A percentile compares a stretch with the other conserved stretches of the same genome.
Evolutionary conservation across 2,329 filamentous ascomycete genomes (phyloP).

Genomic region (Cryphonectria naterciae): DNA sequence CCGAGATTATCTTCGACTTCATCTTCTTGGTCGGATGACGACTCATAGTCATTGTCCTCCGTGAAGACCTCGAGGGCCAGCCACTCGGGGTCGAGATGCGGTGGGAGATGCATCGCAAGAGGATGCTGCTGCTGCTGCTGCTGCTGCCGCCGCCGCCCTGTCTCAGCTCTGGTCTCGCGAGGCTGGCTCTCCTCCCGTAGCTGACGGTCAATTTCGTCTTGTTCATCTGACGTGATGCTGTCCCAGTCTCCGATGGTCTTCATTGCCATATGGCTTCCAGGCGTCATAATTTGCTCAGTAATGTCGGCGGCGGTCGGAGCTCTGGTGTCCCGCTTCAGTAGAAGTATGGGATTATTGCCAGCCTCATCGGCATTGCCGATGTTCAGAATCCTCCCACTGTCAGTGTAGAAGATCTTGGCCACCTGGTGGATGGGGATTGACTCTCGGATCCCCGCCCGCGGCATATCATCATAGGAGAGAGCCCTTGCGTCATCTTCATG

Average conservation of each 20-base stretch:
- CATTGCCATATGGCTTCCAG: background rate
- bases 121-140: constrained; percentile 27
- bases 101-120: constrained; percentile 63
- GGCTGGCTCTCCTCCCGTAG: constrained; percentile 43
- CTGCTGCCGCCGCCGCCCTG: background rate
- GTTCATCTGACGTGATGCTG: constrained; percentile 38
- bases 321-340: constrained; percentile 73
- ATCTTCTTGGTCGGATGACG: constrained; percentile 40
- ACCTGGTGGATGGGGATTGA: constrained; percentile 62
- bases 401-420: constrained; percentile 91
- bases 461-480: constrained; percentile 46
- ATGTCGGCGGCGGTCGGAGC: constrained; percentile 60
- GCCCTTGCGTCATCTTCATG: constrained; percentile 46
- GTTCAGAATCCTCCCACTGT: constrained; percentile 87
- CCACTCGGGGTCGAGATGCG: constrained; percentile 85
- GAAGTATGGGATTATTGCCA: constrained; percentile 69
- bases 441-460: constrained; percentile 54
- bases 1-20: constrained; percentile 37
- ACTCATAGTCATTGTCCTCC: constrained; percentile 60
- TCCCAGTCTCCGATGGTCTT: constrained; percentile 17
- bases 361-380: constrained; percentile 60
- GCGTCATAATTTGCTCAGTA: constrained; percentile 23
- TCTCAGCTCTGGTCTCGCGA: background rate
- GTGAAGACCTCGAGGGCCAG: constrained; percentile 85
- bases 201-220: constrained; percentile 53